Evolutionary conservation across 2,329 filamentous ascomycete species (phyloP), one percentile per base, ranked within the genome.

Genomic region (Sclerotiophoma versabilis): DNA sequence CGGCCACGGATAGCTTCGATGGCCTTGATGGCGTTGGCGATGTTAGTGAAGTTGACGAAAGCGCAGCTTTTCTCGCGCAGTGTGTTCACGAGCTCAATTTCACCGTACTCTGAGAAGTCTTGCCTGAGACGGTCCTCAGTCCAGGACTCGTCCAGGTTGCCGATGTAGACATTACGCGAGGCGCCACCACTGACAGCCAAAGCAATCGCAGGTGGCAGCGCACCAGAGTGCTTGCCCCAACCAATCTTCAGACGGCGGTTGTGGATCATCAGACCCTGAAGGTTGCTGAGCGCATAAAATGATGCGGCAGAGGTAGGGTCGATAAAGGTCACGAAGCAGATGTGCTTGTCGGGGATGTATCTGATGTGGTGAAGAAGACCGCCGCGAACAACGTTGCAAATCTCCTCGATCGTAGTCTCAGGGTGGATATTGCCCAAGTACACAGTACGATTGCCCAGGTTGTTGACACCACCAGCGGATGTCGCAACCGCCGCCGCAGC

Each of bases 21-120:
- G 1, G 95, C 95, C 81, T 99, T 99, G 82, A 99, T 99, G 44
- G 95, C 95, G 68, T 99, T 99, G 72, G 95, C 95, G 73, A 99
- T 99, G 80, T 99, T 99, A 73, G 95, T 99, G 76, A 99, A 99
- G 80, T 99, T 99, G 75, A 99, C 95, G 74, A 99, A 99, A 0
- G 95, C 95, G 76, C 95, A 99, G 80, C 93, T 97, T 87, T 99
- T 99, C 82, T 99, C 95, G 48, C 95, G 89, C 56, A 99, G 81
- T 14, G 95, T 91, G 78, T 99, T 99, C 60, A 99, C 92, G 60
- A 99, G 82, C 79, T 99, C 95, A 70, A 99, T 98, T 78, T 99
- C 95, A 63, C 95, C 95, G 69, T 91, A 98, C 75, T 98, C 93
- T 27, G 93, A 91, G 76, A 99, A 99, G 78, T 99, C 95, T 75